Base-by-base conservation (phyloP, 345 rosid genomes). In the Acer negundo region DNA sequence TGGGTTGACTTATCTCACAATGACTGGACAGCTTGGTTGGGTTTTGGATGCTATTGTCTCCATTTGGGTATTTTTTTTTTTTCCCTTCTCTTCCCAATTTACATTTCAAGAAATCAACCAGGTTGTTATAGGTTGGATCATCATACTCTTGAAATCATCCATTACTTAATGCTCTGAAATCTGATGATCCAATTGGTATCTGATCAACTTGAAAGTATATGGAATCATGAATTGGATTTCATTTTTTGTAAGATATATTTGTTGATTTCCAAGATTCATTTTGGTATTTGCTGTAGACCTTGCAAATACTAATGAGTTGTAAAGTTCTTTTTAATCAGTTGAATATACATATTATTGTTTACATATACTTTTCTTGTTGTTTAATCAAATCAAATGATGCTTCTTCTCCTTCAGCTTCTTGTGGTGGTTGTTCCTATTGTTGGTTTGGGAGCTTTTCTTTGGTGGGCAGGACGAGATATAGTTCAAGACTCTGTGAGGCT, bases 381-480 rank as follows among this genome's bases (percentile, higher is more conserved):
- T 44, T 70, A 59, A 67, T 72, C 82, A 70, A 55, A 73, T 65
- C 26, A 3, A 53, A 75, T 70, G 46, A 28, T 70, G 35, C 9
- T 65, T 75, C 74, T 69, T 71, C 59, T 6, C 38, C 10, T 80
- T 74, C 90, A 95, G 99, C 91, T 95, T 31, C 70, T 93, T 73
- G 93, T 82, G 1, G 87, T 95, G 78, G 75, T 92, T 70, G 68
- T 95, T 51, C 94, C 99, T 26, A 82, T 91, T 38, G 80, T 92
- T 62, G 99, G 98, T 17, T 77, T 95, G 70, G 98, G 97, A 73
- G 97, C 90, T 61, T 92, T 95, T 77, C 82, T 93, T 13, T 95
- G 99, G 99, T 95, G 98, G 98, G 98, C 94, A 22, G 89, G 92
- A 74, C 89, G 86, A 75, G 99, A 93, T 83, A 90, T 91, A 11